These are phyloP conservation scores for Xerophyta viscosa DNA, from an alignment of 106 monocot genomes.

Conservation along the genomic window DNA sequence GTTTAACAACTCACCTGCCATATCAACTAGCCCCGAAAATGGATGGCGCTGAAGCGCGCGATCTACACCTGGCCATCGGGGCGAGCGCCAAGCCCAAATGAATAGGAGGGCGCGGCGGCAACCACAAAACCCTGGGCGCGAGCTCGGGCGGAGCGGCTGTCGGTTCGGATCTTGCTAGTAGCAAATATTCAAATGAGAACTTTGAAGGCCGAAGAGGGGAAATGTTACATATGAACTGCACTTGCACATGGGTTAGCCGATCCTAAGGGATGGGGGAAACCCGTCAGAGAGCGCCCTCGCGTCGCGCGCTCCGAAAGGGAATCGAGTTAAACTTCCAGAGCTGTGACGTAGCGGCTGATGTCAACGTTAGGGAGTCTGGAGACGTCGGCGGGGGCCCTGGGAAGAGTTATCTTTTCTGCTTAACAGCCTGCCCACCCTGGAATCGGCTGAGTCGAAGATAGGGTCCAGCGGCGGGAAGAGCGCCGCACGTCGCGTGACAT, in stretches of 20 bases:
- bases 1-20: conserved; percentile 29
- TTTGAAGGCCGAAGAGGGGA: conserved; percentile 23
- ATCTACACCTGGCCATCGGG: conserved; percentile 30
- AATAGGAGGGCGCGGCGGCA: conserved; percentile 23
- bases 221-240: conserved; percentile 23
- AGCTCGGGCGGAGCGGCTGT: conserved; percentile 18
- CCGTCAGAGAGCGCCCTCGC: conserved; percentile 11
- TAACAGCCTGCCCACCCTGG: conserved; percentile 3
- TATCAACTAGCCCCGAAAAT: conserved; percentile 56
- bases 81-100: conserved; percentile 13
- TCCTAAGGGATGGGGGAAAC: conserved; percentile 17
- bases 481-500: not conserved
- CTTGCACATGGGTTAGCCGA: conserved; percentile 26
- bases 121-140: conserved; percentile 17
- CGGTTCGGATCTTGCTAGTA: conserved; percentile 40
- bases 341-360: conserved; percentile 15
- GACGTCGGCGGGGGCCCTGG: conserved; percentile 13
- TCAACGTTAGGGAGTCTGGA: conserved; percentile 5
- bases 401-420: conserved; percentile 28
- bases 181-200: conserved; percentile 52
- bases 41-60: conserved; percentile 10
- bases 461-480: conserved; percentile 4
- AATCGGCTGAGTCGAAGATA: conserved; percentile 7
- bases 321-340: conserved; percentile 24
- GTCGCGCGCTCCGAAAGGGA: conserved; percentile 20